These are phyloP conservation scores for Plasmopara muralis DNA, from an alignment of 352 stramenopile genomes.

Conservation along the genomic window DNA sequence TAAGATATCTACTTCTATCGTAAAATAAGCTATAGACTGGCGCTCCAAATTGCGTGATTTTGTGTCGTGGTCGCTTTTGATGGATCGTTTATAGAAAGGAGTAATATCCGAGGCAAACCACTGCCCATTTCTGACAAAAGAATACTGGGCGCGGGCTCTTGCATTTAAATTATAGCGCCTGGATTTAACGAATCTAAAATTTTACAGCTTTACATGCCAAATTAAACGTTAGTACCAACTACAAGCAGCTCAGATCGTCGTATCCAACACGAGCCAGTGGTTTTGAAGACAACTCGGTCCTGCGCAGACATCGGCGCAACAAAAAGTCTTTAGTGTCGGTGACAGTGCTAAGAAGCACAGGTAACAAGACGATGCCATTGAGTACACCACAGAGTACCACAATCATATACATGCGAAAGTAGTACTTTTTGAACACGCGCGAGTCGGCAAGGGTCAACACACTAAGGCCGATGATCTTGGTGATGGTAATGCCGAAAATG, in stretches of 20 bases:
- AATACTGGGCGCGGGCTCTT: too few species aligned
- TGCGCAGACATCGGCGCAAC: conserved; percentile 20
- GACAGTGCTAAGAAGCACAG: conserved; percentile 50
- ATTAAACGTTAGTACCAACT: not conserved
- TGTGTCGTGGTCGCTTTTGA: too few species aligned
- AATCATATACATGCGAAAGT: conserved; percentile 89
- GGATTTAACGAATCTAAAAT: too few species aligned
- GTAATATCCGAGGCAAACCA: too few species aligned
- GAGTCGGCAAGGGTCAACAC: conserved; percentile 78
- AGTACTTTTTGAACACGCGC: conserved; percentile 87
- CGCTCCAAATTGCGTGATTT: too few species aligned
- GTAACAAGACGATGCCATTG: conserved; percentile 64
- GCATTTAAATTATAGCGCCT: too few species aligned
- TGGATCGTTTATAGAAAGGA: too few species aligned
- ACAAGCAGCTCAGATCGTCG: conserved; percentile 2
- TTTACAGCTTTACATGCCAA: too few species aligned
- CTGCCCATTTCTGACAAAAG: too few species aligned
- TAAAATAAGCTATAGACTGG: too few species aligned
- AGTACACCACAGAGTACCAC: conserved; percentile 76
- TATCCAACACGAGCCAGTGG: conserved; percentile 29
- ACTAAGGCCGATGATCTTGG: conserved; percentile 79
- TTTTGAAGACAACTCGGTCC: conserved; percentile 16
- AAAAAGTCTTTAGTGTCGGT: conserved; percentile 44
- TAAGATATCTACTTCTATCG: too few species aligned
- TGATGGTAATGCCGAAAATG: conserved; percentile 83